A percentile compares a stretch with the other conserved stretches of the same genome.
phyloP scores from a whole-genome alignment of 495 filamentous ascomycete genomes.

The Xylaria cubensis region DNA sequence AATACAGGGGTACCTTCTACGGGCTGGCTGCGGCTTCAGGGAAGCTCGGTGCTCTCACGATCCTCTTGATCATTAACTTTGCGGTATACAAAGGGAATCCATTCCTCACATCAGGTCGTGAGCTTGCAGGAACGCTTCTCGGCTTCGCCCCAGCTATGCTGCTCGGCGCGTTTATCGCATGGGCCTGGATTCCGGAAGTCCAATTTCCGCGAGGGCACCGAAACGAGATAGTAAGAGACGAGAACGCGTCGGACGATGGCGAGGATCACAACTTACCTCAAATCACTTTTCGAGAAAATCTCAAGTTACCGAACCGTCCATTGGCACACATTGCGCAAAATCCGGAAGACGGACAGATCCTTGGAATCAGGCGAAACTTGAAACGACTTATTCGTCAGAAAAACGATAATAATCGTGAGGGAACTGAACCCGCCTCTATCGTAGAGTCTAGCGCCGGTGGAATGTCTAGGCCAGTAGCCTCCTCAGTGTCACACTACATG shows the following conservation, averaged over 20 bases:
- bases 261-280: constrained; percentile 2
- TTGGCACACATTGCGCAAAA: constrained; percentile 35
- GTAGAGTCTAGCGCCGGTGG: not conserved
- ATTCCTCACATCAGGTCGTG: constrained; percentile 17
- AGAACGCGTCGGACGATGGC: constrained; percentile 30
- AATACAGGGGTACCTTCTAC: constrained; percentile 48
- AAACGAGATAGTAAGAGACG: constrained; percentile 16
- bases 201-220: constrained; percentile 39
- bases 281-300: constrained; percentile 29
- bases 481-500: not conserved
- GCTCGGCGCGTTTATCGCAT: constrained; percentile 42
- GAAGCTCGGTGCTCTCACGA: constrained; percentile 49
- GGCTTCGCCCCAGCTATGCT: constrained; percentile 43
- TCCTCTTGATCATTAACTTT: constrained; percentile 37
- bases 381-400: not conserved
- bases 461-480: not conserved
- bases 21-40: constrained; percentile 52
- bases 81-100: constrained; percentile 22
- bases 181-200: constrained; percentile 47
- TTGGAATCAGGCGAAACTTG: constrained; percentile 32
- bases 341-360: constrained; percentile 31
- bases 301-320: constrained; percentile 32
- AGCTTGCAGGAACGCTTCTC: constrained; percentile 41
- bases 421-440: not conserved
- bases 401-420: not conserved